Evolutionary conservation across 495 filamentous ascomycete genomes (phyloP).

Genomic region (Neurospora sp.): DNA sequence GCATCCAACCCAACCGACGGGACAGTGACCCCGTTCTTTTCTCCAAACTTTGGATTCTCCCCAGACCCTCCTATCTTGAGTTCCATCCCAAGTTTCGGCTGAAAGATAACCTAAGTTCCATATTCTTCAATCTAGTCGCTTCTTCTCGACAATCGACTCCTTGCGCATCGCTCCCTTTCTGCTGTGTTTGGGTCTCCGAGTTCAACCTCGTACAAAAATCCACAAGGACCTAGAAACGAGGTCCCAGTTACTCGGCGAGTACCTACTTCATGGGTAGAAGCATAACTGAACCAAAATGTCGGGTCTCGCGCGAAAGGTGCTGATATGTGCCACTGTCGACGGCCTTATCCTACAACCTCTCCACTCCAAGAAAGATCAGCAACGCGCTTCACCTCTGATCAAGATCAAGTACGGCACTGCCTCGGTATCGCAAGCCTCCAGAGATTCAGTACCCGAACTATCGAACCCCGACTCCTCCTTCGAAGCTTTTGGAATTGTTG

Average conservation of each 20-base stretch:
- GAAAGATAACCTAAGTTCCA: background rate
- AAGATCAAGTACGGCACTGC: constrained; percentile 68
- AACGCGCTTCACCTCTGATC: constrained; percentile 38
- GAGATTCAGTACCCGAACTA: constrained; percentile 24
- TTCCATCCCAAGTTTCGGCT: background rate
- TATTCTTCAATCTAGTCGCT: background rate
- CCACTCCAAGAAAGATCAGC: constrained; percentile 34
- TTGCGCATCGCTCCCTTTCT: background rate
- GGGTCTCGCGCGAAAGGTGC: constrained; percentile 62
- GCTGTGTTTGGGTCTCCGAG: background rate
- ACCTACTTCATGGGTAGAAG: constrained; percentile 5
- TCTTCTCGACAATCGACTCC: background rate
- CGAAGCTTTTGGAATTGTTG: constrained; percentile 78
- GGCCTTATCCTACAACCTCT: constrained; percentile 75
- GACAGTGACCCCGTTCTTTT: background rate
- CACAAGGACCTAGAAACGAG: background rate
- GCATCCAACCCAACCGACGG: background rate
- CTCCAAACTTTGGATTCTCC: background rate
- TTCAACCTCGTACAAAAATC: background rate
- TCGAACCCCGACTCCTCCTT: constrained; percentile 36
- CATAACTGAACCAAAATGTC: constrained; percentile 45
- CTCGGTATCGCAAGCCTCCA: constrained; percentile 27
- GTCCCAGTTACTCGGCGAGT: background rate
- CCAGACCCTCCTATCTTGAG: background rate
- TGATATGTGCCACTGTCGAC: constrained; percentile 75